phyloP scores from a whole-genome alignment of 208 protist species.

The Borovskyia barvae region DNA sequence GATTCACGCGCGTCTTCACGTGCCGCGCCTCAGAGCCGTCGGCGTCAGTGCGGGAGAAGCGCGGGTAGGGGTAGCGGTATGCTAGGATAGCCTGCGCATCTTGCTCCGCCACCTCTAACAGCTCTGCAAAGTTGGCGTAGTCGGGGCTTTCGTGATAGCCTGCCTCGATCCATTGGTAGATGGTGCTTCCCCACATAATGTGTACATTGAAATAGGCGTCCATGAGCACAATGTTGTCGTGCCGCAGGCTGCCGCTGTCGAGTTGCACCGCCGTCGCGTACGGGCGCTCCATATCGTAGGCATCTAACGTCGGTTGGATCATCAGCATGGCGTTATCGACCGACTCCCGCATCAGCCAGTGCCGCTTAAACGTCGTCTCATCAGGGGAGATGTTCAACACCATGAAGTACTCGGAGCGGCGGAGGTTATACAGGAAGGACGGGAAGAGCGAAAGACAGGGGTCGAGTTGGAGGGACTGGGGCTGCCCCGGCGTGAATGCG shows the following conservation, averaged over 20 bases:
- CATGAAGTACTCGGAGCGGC: constrained; percentile 96
- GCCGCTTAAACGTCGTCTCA: constrained; percentile 97
- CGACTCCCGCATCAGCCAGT: constrained; percentile 95
- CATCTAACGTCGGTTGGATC: constrained; percentile 98
- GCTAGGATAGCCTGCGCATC: constrained; percentile 59
- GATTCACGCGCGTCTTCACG: constrained; percentile 88
- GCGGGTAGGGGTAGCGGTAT: constrained; percentile 75
- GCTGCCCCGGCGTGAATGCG: constrained; percentile 85
- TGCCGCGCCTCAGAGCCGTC: constrained; percentile 84
- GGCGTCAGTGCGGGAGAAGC: constrained; percentile 85
- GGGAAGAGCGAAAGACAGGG: constrained; percentile 96
- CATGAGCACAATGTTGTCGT: constrained; percentile 97
- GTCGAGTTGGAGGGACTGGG: constrained; percentile 87
- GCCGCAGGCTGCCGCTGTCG: constrained; percentile 82
- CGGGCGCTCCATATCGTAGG: constrained; percentile 91
- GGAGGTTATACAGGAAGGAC: constrained; percentile 99
- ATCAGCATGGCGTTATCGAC: constrained; percentile 94
- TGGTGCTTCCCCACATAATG: constrained; percentile 95
- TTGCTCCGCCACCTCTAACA: constrained; percentile 65
- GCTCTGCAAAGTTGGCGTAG: constrained; percentile 71
- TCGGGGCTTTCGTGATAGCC: constrained; percentile 91
- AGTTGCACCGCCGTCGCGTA: constrained; percentile 90
- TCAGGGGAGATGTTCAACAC: constrained; percentile 98
- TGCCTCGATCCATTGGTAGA: constrained; percentile 94
- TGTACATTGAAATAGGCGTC: constrained; percentile 99